Evolutionary conservation across 2,329 filamentous ascomycete species (phyloP).

Genomic region (Sclerotinia trifoliorum): DNA sequence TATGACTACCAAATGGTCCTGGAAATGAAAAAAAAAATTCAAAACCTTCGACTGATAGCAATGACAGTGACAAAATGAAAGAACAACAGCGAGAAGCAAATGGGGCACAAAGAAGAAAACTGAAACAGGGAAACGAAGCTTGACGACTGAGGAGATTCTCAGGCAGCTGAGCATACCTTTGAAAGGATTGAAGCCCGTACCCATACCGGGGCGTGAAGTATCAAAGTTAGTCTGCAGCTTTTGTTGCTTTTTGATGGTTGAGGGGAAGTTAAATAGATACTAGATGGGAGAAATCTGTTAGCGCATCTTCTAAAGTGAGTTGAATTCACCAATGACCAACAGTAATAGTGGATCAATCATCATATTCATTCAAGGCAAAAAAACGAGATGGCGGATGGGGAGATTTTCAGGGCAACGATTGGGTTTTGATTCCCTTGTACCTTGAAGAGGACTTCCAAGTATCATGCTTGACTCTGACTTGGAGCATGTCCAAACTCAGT

Average conservation of each 20-base stretch:
- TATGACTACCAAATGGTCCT: no score
- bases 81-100: not conserved
- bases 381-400: not conserved
- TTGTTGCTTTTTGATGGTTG: not conserved
- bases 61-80: not conserved
- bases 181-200: not conserved
- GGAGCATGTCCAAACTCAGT: not conserved
- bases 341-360: not conserved
- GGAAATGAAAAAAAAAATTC: no score
- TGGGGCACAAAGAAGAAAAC: no score
- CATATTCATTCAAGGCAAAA: not conserved
- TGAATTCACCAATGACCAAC: not conserved
- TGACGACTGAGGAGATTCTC: not conserved
- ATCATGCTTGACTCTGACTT: not conserved
- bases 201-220: not conserved
- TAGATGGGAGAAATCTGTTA: not conserved
- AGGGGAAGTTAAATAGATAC: not conserved
- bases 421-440: no score
- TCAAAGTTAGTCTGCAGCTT: not conserved
- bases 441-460: no score
- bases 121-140: not conserved
- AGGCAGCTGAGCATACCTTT: not conserved
- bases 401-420: not conserved
- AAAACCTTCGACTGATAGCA: no score
- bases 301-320: not conserved